Conservation (phyloP, 2,329 filamentous ascomycete species). For the Anthostomella pinea region DNA sequence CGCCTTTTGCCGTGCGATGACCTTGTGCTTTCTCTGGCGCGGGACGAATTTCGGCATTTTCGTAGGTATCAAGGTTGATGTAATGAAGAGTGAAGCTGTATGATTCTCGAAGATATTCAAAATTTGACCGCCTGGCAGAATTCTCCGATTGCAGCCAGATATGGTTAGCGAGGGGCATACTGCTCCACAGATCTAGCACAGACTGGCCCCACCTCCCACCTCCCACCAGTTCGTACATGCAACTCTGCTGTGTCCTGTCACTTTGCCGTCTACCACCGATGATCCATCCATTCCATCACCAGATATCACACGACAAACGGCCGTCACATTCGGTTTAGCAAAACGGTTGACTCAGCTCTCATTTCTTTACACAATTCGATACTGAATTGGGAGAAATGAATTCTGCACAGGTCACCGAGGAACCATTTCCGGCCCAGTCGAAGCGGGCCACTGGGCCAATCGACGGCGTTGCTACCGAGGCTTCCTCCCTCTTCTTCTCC, state of each 20-base stretch:
- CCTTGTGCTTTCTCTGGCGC: constrained; percentile 66
- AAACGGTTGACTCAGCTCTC: too few species aligned
- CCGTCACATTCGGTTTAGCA: too few species aligned
- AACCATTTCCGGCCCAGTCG: constrained; percentile 67
- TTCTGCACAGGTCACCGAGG: constrained; percentile 39
- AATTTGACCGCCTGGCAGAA: constrained; percentile 35
- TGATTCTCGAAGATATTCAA: constrained; percentile 14
- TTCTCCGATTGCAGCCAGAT: constrained; percentile 7
- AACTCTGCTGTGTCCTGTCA: too few species aligned
- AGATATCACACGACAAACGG: too few species aligned
- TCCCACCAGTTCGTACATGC: neutral
- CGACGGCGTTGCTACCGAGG: constrained; percentile 67
- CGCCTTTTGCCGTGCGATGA: constrained; percentile 60
- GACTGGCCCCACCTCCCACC: neutral
- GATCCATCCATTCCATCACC: too few species aligned
- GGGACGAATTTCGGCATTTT: constrained; percentile 58
- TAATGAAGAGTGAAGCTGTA: constrained; percentile 12
- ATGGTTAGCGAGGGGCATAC: constrained; percentile 29
- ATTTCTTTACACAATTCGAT: neutral
- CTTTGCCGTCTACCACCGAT: too few species aligned
- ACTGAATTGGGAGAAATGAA: constrained; percentile 33
- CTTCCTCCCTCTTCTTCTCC: constrained; percentile 69
- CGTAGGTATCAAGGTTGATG: constrained; percentile 4
- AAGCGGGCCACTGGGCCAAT: constrained; percentile 60
- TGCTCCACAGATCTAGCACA: too few species aligned